These are phyloP conservation scores for Bigelowiella natans DNA, from an alignment of 78 protist genomes.

Conservation along the genomic window DNA sequence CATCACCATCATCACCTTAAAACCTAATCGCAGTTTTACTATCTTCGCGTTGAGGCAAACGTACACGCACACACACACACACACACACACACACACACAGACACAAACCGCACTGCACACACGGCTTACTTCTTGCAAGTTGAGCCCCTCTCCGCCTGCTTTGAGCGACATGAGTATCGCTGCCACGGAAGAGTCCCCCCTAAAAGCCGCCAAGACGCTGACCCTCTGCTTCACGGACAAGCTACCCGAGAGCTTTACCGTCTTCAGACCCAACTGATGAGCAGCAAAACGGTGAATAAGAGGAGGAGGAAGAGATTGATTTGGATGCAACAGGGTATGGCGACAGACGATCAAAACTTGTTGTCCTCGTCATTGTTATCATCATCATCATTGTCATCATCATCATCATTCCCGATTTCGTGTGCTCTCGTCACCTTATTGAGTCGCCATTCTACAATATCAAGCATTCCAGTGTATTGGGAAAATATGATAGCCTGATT, in stretches of 20 bases:
- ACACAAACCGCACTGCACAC: too few relatives aligned
- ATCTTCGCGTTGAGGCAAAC: neutral
- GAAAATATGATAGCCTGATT: constrained; percentile 19
- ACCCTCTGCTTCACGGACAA: neutral
- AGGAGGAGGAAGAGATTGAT: too few relatives aligned
- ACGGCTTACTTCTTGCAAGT: neutral
- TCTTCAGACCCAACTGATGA: neutral
- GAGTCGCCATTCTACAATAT: neutral
- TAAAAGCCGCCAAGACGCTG: neutral
- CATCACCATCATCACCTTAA: neutral
- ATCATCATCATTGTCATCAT: neutral
- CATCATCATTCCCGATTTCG: neutral
- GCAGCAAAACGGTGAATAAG: too few relatives aligned
- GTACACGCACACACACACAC: neutral
- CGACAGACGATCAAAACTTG: too few relatives aligned
- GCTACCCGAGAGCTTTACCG: neutral
- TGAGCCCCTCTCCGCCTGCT: constrained; percentile 21
- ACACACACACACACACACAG: too few relatives aligned
- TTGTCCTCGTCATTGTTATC: neutral
- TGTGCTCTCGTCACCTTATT: neutral
- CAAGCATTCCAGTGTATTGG: constrained; percentile 24
- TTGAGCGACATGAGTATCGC: constrained; percentile 16
- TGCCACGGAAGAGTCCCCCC: neutral
- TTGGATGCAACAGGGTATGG: too few relatives aligned
- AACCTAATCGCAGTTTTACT: neutral